A percentile compares a stretch with the other conserved stretches of the same genome.
Evolutionary conservation across 345 rosid genomes (phyloP).

Genomic region (Eucalyptus paniculata): DNA sequence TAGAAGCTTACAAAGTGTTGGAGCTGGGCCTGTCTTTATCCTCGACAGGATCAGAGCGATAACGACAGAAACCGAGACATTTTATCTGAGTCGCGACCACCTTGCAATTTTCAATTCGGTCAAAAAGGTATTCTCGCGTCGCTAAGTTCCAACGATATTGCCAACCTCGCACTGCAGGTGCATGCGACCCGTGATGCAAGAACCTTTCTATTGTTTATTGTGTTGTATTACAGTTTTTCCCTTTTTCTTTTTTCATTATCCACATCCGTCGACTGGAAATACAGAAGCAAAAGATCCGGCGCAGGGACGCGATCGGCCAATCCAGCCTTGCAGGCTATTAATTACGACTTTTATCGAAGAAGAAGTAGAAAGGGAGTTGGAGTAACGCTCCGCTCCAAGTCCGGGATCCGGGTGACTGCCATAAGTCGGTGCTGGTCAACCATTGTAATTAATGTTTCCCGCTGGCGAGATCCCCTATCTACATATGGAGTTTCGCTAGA

Average conservation of each 20-base stretch:
- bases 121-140: background rate
- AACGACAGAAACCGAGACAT: background rate
- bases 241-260: background rate
- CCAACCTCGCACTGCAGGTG: background rate
- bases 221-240: background rate
- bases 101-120: background rate
- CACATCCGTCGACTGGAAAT: background rate
- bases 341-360: background rate
- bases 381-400: background rate
- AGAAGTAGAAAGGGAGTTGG: background rate
- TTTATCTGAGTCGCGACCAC: background rate
- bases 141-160: background rate
- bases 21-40: background rate
- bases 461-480: background rate
- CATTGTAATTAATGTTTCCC: background rate
- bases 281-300: background rate
- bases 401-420: background rate
- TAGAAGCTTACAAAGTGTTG: background rate
- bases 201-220: background rate
- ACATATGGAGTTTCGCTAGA: background rate
- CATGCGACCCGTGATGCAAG: background rate
- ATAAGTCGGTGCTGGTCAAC: background rate
- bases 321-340: background rate
- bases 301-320: background rate
- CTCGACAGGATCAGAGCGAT: background rate